A percentile compares a stretch with the other conserved stretches of the same genome.
These are phyloP conservation scores for Apodospora peruviana DNA, from an alignment of 495 filamentous ascomycete species.

Conservation along the genomic window DNA sequence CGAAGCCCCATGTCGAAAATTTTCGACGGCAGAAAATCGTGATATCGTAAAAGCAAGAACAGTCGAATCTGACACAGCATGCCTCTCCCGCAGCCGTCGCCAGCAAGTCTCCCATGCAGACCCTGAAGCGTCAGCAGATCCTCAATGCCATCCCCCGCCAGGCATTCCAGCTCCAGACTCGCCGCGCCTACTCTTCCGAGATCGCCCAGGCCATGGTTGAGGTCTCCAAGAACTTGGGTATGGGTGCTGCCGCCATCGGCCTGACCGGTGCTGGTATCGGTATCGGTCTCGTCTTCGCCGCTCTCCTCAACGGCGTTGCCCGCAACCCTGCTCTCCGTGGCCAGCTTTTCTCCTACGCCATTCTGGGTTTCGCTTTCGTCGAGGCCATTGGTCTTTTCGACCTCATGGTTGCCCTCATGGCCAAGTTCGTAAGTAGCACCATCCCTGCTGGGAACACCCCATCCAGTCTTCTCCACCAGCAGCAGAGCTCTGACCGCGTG, in stretches of 20 bases:
- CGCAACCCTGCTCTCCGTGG: slow-evolving; percentile 86
- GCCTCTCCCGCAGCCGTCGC: slow-evolving; percentile 24
- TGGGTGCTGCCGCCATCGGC: slow-evolving; percentile 82
- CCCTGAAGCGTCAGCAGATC: slow-evolving; percentile 67
- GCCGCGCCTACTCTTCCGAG: slow-evolving; percentile 74
- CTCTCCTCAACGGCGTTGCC: slow-evolving; percentile 76
- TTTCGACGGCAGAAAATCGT: background rate
- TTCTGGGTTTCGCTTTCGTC: slow-evolving; percentile 90
- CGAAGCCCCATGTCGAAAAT: background rate
- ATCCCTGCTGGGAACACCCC: background rate
- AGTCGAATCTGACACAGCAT: slow-evolving; percentile 1
- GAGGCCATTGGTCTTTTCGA: slow-evolving; percentile 92
- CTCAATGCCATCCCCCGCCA: slow-evolving; percentile 59
- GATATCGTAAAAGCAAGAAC: background rate
- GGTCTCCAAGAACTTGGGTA: slow-evolving; percentile 82
- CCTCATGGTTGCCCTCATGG: slow-evolving; percentile 88
- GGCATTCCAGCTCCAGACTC: slow-evolving; percentile 55
- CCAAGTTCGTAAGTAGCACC: slow-evolving; percentile 57
- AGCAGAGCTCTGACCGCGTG: background rate
- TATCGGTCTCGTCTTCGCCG: slow-evolving; percentile 87
- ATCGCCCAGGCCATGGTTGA: slow-evolving; percentile 79
- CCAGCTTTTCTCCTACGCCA: slow-evolving; percentile 89
- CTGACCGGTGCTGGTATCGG: slow-evolving; percentile 87
- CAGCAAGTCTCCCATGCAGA: slow-evolving; percentile 48
- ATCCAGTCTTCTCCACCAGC: slow-evolving; percentile 6